Evolutionary conservation across 768 basidiomycete species (phyloP).

Genomic region (Cystofilobasidium macerans): DNA sequence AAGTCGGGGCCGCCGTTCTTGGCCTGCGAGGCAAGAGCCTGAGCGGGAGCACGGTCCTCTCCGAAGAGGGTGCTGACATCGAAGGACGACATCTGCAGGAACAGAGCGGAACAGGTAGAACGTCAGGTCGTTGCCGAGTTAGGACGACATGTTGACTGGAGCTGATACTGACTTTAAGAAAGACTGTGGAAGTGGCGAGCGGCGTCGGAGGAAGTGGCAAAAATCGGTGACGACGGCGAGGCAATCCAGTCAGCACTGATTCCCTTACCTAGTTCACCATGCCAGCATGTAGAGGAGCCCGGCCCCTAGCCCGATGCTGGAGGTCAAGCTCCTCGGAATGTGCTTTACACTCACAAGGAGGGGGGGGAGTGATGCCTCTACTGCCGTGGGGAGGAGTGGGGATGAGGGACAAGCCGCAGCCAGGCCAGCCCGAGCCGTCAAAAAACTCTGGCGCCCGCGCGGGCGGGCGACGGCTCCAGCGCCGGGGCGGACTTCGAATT

Average conservation of each 20-base stretch:
- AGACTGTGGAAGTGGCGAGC: too few species aligned
- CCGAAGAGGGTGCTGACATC: constrained; percentile 25
- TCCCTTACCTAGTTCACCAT: too few species aligned
- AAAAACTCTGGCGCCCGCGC: not conserved
- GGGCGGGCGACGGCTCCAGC: too few species aligned
- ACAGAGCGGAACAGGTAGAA: too few species aligned
- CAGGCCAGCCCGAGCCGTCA: not conserved
- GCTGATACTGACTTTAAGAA: too few species aligned
- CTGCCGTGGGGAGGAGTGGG: constrained; percentile 3
- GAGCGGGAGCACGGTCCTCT: constrained; percentile 45
- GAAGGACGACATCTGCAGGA: constrained; percentile 9
- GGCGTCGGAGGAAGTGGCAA: constrained; percentile 2
- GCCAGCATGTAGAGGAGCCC: too few species aligned
- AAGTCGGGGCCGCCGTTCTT: constrained; percentile 76
- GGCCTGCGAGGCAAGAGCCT: constrained; percentile 57
- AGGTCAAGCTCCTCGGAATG: not conserved
- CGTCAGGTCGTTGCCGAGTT: too few species aligned
- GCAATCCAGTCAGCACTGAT: not conserved
- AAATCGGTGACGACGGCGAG: not conserved
- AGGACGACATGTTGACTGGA: too few species aligned
- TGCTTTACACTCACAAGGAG: not conserved
- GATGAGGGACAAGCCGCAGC: not conserved
- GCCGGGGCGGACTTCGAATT: too few species aligned
- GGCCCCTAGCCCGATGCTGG: too few species aligned
- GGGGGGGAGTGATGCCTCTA: constrained; percentile 6